Percentiles rank a stretch among this genome's conserved stretches.
Conservation (phyloP, 2,329 filamentous ascomycete species). For the Paecilomyces sp. region DNA sequence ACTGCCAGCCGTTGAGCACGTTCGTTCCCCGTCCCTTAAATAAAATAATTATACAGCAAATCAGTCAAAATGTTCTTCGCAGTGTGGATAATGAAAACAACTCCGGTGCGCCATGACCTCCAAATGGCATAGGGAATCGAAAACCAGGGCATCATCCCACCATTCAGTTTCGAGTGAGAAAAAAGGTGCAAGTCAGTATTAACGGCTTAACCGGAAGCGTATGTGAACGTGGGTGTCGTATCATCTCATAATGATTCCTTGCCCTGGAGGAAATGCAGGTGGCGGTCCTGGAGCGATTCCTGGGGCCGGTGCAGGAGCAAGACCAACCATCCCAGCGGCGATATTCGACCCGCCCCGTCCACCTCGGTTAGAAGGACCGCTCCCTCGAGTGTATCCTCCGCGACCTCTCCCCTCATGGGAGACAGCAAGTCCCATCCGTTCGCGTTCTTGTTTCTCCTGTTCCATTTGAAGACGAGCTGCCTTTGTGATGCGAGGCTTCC, state of each 20-base stretch:
- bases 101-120: not conserved
- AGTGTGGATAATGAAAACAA: not conserved
- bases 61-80: not conserved
- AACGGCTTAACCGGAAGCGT: not conserved
- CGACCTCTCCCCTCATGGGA: slow-evolving; percentile 20
- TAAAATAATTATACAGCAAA: not conserved
- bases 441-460: slow-evolving; percentile 64
- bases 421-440: slow-evolving; percentile 6
- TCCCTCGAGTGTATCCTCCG: slow-evolving; percentile 7
- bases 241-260: not conserved
- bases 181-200: not conserved
- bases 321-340: slow-evolving; percentile 16
- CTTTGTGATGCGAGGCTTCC: slow-evolving; percentile 82
- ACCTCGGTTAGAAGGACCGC: slow-evolving; percentile 4
- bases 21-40: not conserved
- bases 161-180: not conserved
- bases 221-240: not conserved
- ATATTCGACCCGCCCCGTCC: not conserved
- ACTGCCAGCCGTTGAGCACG: not conserved
- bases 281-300: slow-evolving; percentile 12
- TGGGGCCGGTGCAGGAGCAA: slow-evolving; percentile 18
- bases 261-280: not conserved
- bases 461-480: slow-evolving; percentile 75
- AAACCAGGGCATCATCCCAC: not conserved
- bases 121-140: not conserved